Conservation (phyloP, 2,329 filamentous ascomycete genomes). For the Alternaria gaisen region DNA sequence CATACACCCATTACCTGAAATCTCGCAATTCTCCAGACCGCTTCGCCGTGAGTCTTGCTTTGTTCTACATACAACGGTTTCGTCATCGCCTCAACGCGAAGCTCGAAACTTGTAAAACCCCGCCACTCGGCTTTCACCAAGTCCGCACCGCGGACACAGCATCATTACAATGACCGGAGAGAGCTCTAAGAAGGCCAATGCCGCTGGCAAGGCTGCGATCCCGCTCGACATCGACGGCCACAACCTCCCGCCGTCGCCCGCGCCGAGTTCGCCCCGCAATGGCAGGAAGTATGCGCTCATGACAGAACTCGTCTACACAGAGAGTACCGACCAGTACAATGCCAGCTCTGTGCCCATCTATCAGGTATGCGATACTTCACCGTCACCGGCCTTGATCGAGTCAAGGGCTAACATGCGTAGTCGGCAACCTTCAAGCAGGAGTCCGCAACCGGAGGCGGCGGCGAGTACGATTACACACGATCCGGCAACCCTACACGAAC, state of each 20-base stretch:
- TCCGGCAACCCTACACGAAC: constrained; percentile 97
- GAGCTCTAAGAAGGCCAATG: constrained; percentile 48
- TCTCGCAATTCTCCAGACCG: not conserved
- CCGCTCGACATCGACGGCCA: constrained; percentile 51
- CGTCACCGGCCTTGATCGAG: no score
- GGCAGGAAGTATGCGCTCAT: constrained; percentile 91
- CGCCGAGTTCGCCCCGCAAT: constrained; percentile 87
- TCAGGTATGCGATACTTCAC: constrained; percentile 65
- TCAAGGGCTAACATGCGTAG: constrained; percentile 51
- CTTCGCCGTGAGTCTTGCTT: constrained; percentile 4
- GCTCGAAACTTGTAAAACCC: constrained; percentile 14
- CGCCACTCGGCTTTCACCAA: constrained; percentile 19
- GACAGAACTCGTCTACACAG: constrained; percentile 95
- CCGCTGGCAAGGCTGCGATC: constrained; percentile 53
- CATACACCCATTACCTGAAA: constrained; percentile 6
- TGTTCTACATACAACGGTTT: constrained; percentile 9
- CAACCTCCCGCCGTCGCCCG: constrained; percentile 70
- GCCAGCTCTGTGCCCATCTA: constrained; percentile 97
- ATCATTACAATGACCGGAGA: constrained; percentile 41
- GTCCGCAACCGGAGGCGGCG: constrained; percentile 76
- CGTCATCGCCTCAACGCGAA: constrained; percentile 30
- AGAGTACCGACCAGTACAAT: constrained; percentile 96
- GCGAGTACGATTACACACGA: constrained; percentile 97
- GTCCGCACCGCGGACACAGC: constrained; percentile 23
- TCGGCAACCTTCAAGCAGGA: constrained; percentile 98